phyloP scores from a whole-genome alignment of 257 asterid genomes.

The Solanum clarkiae region DNA sequence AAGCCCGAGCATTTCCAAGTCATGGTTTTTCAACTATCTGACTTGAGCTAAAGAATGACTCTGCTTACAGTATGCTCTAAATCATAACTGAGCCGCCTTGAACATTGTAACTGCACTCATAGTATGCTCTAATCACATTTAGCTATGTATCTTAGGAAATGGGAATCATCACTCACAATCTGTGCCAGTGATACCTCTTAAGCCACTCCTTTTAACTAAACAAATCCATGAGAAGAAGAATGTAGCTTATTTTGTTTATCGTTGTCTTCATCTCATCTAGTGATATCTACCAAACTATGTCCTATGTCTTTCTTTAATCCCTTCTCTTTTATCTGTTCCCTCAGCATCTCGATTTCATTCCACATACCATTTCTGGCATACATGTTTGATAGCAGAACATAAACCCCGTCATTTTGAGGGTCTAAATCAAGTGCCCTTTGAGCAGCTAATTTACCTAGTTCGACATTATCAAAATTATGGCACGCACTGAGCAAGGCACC shows the following conservation, averaged over 20 bases:
- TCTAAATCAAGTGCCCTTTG: constrained; percentile 61
- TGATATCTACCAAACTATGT: constrained; percentile 39
- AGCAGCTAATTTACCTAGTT: constrained; percentile 63
- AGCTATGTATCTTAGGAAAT: neutral
- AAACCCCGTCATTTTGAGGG: constrained; percentile 58
- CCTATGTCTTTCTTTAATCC: constrained; percentile 70
- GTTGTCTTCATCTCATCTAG: constrained; percentile 1
- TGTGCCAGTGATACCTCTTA: neutral
- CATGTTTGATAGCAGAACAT: constrained; percentile 59
- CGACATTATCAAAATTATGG: constrained; percentile 57
- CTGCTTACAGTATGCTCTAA: neutral
- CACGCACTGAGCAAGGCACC: constrained; percentile 77
- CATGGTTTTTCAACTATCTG: neutral
- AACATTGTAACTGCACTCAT: neutral
- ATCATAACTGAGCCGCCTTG: neutral
- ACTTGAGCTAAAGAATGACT: neutral
- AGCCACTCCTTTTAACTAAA: neutral
- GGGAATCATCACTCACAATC: neutral
- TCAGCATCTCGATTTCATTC: constrained; percentile 57
- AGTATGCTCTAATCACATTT: neutral
- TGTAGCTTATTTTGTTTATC: neutral
- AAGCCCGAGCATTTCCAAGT: neutral
- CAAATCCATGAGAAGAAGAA: neutral
- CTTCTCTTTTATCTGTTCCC: constrained; percentile 42
- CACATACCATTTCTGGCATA: constrained; percentile 69